Conservation (phyloP, 2,329 filamentous ascomycete species). For the Cytospora piceicola region DNA sequence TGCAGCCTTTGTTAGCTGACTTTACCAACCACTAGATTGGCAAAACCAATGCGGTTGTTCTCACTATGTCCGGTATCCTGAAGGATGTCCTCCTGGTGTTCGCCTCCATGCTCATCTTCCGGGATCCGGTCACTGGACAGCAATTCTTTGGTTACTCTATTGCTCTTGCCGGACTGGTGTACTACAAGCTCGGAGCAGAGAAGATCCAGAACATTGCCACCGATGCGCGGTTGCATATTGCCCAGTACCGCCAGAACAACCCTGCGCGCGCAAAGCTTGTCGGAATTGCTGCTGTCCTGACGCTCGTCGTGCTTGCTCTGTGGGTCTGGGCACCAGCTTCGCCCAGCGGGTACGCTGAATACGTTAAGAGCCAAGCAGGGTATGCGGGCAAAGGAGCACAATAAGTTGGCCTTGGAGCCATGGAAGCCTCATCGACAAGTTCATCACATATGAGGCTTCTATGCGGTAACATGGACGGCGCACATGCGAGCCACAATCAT, state of each 20-base stretch:
- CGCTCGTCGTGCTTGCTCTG: conserved; percentile 14
- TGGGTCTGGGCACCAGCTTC: conserved; percentile 26
- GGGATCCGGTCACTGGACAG: conserved; percentile 64
- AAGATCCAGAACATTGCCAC: conserved; percentile 27
- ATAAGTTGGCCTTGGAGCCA: background rate
- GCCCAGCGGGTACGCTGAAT: conserved; percentile 20
- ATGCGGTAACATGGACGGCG: background rate
- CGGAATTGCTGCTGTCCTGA: conserved; percentile 17
- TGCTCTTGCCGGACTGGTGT: conserved; percentile 46
- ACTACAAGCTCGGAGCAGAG: conserved; percentile 35
- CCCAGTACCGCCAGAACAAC: conserved; percentile 29
- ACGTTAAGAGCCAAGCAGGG: conserved; percentile 20
- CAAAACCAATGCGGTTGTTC: conserved; percentile 73
- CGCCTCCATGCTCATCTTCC: conserved; percentile 69
- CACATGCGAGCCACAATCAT: too few species aligned
- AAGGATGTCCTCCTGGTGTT: conserved; percentile 74
- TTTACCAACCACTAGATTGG: conserved; percentile 53
- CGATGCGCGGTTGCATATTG: conserved; percentile 28
- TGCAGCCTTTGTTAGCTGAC: background rate
- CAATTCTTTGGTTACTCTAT: conserved; percentile 74
- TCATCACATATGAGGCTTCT: background rate
- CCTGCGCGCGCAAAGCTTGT: conserved; percentile 25
- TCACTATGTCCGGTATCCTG: conserved; percentile 72
- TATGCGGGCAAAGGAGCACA: background rate
- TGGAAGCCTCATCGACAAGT: background rate